phyloP scores from a whole-genome alignment of 306 rosid species.

The Pterocarpus santalinus region DNA sequence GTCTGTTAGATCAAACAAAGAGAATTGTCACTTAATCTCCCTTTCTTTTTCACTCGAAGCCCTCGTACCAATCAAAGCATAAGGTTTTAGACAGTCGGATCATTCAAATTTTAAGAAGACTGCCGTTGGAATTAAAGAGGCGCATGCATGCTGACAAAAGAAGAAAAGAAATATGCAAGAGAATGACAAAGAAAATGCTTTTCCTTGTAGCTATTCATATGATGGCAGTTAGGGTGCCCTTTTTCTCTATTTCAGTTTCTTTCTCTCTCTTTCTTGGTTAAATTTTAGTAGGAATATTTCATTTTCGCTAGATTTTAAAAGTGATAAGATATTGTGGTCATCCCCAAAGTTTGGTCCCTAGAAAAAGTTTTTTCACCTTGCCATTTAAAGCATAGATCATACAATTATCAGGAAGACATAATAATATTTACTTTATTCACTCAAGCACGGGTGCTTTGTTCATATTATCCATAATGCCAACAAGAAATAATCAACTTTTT shows the following conservation, averaged over 20 bases:
- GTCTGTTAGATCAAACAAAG: neutral
- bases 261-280: neutral
- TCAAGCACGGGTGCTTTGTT: slow-evolving; percentile 24
- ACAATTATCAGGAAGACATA: slow-evolving; percentile 30
- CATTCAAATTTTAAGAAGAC: slow-evolving; percentile 30
- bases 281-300: neutral
- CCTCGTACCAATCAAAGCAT: slow-evolving; percentile 9
- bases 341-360: neutral
- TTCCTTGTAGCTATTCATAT: slow-evolving; percentile 1
- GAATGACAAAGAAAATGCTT: slow-evolving; percentile 22
- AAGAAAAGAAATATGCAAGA: neutral
- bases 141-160: slow-evolving; percentile 25
- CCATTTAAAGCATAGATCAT: slow-evolving; percentile 4
- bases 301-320: neutral
- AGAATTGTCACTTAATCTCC: neutral
- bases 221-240: slow-evolving; percentile 18
- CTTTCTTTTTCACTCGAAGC: slow-evolving; percentile 22
- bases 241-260: neutral
- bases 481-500: slow-evolving; percentile 1
- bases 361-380: neutral
- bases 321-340: neutral
- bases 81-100: slow-evolving; percentile 18
- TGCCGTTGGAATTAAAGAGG: slow-evolving; percentile 8
- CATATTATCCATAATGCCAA: slow-evolving; percentile 33
- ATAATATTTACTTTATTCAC: slow-evolving; percentile 30